Base-by-base conservation (phyloP, 208 protist genomes). In the Trypanosoma avium region DNA sequence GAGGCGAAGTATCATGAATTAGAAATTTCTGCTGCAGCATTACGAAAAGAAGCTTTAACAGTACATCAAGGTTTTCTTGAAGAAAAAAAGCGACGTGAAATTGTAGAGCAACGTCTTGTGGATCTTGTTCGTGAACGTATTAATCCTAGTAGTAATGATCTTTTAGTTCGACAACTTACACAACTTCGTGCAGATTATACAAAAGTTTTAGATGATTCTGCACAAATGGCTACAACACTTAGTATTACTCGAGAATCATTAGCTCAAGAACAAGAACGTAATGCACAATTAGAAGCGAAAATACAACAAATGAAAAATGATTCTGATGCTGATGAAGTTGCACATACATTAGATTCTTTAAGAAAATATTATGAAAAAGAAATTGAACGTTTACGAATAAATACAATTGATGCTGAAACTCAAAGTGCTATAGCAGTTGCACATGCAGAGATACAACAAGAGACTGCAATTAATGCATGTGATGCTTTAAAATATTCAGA, bases 61-160 rank as follows among this genome's bases (percentile, higher is more conserved):
- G 86, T 91, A 40, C 86, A 93, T 19, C 70, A 86, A 36, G 68
- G 65, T 24, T 92, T 86, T 67, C 54, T 89, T 30, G 83, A 90
- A 59, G 89, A 95, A 61, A 72, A 75, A 61, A 68, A 82, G 68
- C 81, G 89, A 2, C 81, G 86, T 2, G 86, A 95, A 71, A 65
- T 86, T 21, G 67, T 76, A 3, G 89, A 95, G 47, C 73, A 86
- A 3, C 83, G 86, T 12, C 73, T 95, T 22, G 82, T 81, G 2
- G 84, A 95, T 48, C 77, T 92, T 70, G 79, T 89, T 22, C 76
- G 79, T 4, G 84, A 94, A 69, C 80, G 85, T 2, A 60, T 87
- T 48, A 63, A 72, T 32, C 71, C 79, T 0, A 69, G 74, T 40
- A 54, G 54, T n/a, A 75, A 79, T 56, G 33, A 46, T 4, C 61